Evolutionary conservation across 495 filamentous ascomycete species (phyloP).

Genomic region (Elasticomyces elasticus): DNA sequence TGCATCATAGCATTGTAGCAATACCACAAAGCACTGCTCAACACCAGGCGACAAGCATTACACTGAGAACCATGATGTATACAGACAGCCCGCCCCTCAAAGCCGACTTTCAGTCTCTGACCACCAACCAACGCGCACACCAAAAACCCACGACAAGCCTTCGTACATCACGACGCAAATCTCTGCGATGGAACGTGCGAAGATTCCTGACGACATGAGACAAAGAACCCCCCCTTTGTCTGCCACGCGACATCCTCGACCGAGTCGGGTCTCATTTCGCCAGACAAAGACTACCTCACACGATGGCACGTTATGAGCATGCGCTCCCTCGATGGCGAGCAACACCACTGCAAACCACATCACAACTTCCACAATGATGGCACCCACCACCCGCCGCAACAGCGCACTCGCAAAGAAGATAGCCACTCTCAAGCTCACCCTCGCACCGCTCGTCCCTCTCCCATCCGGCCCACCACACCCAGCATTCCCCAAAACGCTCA

Average conservation of each 20-base stretch:
- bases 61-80: no score
- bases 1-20: no score
- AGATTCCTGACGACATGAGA: neutral
- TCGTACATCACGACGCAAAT: no score
- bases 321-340: neutral
- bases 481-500: conserved; percentile 53
- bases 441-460: conserved; percentile 49
- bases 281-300: neutral
- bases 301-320: neutral
- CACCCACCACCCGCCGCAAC: conserved; percentile 20
- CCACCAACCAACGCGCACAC: neutral
- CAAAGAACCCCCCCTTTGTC: neutral
- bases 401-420: conserved; percentile 25
- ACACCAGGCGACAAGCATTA: no score
- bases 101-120: no score
- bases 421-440: conserved; percentile 33
- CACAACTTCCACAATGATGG: conserved; percentile 7
- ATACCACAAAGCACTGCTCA: no score
- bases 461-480: conserved; percentile 53
- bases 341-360: neutral
- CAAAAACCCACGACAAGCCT: neutral
- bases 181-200: neutral
- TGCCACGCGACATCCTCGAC: neutral
- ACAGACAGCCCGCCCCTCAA: no score
- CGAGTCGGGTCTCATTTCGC: neutral